A percentile compares a stretch with the other conserved stretches of the same genome.
Evolutionary conservation across 2,329 filamentous ascomycete species (phyloP).

Genomic region (Macrophomina tecta): DNA sequence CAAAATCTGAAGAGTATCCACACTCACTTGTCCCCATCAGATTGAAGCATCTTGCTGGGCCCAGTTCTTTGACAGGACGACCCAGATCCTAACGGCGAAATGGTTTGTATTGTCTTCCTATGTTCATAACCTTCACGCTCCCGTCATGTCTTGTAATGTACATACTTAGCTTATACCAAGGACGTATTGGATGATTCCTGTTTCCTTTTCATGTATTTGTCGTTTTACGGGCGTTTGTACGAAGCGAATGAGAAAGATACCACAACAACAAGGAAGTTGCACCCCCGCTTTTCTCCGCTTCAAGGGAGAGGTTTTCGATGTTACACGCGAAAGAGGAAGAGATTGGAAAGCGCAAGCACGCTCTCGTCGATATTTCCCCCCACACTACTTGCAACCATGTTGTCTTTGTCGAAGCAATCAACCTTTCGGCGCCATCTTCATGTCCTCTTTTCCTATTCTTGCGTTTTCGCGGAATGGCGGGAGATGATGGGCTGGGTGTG

Average conservation of each 20-base stretch:
- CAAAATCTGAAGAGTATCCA: constrained; percentile 19
- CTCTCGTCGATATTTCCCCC: background rate
- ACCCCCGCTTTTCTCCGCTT: constrained; percentile 4
- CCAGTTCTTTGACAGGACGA: constrained; percentile 12
- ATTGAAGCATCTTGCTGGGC: constrained; percentile 5
- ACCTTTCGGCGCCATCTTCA: background rate
- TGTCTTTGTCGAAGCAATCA: background rate
- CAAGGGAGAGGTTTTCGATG: constrained; percentile 3
- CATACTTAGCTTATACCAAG: constrained; percentile 26
- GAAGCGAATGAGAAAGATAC: constrained; percentile 26
- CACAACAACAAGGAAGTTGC: constrained; percentile 21
- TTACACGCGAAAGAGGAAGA: constrained; percentile 13
- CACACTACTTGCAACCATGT: background rate
- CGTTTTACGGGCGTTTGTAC: constrained; percentile 21
- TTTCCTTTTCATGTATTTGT: background rate
- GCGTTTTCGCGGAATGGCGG: background rate
- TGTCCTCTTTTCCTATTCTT: background rate
- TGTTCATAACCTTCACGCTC: constrained; percentile 6
- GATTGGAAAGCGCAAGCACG: constrained; percentile 4
- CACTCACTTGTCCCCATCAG: background rate
- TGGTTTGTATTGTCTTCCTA: constrained; percentile 8
- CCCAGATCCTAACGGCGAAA: constrained; percentile 7
- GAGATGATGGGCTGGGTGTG: background rate
- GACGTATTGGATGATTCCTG: constrained; percentile 14
- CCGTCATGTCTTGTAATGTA: constrained; percentile 27